A percentile compares a stretch with the other conserved stretches of the same genome.
Conservation (phyloP, 306 rosid species). For the Vigna unguiculata region DNA sequence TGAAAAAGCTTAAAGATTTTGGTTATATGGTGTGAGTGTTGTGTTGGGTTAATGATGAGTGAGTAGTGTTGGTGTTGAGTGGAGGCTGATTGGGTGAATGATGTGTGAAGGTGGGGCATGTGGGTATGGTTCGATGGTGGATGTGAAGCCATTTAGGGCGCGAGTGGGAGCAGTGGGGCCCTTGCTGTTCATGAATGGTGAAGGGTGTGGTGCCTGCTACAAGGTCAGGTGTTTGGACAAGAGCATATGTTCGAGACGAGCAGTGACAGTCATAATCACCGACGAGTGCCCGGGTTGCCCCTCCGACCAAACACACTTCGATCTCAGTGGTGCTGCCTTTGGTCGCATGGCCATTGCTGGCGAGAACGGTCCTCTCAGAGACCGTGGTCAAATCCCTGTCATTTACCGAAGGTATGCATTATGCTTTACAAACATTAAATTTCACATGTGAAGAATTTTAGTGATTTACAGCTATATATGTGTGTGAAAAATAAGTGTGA, state of each 20-base stretch:
- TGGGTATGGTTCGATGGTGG: slow-evolving; percentile 89
- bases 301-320: slow-evolving; percentile 75
- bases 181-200: slow-evolving; percentile 75
- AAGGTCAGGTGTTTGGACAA: slow-evolving; percentile 83
- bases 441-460: background rate
- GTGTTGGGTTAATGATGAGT: slow-evolving; percentile 1
- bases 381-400: slow-evolving; percentile 81
- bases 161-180: slow-evolving; percentile 93
- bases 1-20: background rate
- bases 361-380: slow-evolving; percentile 65
- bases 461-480: slow-evolving; percentile 19
- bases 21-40: background rate
- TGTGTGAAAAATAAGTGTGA: no score
- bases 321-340: slow-evolving; percentile 93
- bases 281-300: slow-evolving; percentile 95
- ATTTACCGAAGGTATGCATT: slow-evolving; percentile 70
- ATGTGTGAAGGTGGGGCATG: slow-evolving; percentile 85
- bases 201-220: slow-evolving; percentile 93
- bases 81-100: background rate
- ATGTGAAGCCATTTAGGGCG: slow-evolving; percentile 83
- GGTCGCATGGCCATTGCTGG: slow-evolving; percentile 87
- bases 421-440: background rate
- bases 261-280: slow-evolving; percentile 84
- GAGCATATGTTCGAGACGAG: slow-evolving; percentile 75
- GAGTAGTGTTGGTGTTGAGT: background rate